Evolutionary conservation across 371 early-diverging fungal genomes (phyloP).

Genomic region (Dinochytrium kinnereticum): DNA sequence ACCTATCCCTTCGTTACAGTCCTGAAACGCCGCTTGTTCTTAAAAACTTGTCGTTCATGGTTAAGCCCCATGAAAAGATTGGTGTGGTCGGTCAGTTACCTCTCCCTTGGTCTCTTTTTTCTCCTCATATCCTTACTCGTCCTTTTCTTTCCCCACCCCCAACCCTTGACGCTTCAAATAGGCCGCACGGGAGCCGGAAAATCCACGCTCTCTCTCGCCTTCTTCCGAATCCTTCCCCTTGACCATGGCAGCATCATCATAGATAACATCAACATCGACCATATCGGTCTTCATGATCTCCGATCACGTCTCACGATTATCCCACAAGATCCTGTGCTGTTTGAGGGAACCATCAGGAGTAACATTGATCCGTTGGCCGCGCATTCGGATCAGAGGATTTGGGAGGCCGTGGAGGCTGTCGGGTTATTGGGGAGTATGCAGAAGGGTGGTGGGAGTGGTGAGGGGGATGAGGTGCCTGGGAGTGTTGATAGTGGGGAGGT

Average conservation of each 20-base stretch:
- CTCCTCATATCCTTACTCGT: no score
- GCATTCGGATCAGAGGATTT: slow-evolving; percentile 44
- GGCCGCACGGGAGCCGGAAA: slow-evolving; percentile 68
- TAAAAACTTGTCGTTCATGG: slow-evolving; percentile 63
- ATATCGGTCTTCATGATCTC: slow-evolving; percentile 58
- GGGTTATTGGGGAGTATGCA: slow-evolving; percentile 44
- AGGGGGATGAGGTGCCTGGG: slow-evolving; percentile 17
- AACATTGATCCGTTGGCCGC: slow-evolving; percentile 52
- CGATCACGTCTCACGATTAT: slow-evolving; percentile 64
- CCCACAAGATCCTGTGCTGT: slow-evolving; percentile 58
- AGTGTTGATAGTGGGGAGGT: slow-evolving; percentile 17
- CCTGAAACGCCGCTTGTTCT: slow-evolving; percentile 50
- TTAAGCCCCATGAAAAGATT: slow-evolving; percentile 77
- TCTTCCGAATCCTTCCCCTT: slow-evolving; percentile 64
- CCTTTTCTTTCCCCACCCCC: slow-evolving; percentile 47
- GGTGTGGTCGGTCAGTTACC: slow-evolving; percentile 79
- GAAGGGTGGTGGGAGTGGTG: slow-evolving; percentile 6
- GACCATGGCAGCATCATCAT: slow-evolving; percentile 56
- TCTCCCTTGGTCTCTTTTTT: neutral
- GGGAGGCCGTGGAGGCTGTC: slow-evolving; percentile 44
- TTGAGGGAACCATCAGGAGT: slow-evolving; percentile 47
- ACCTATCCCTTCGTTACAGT: slow-evolving; percentile 44
- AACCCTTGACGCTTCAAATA: slow-evolving; percentile 38
- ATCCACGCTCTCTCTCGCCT: slow-evolving; percentile 57
- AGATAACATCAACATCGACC: slow-evolving; percentile 60